These are phyloP conservation scores for Tephrocybe rancida DNA, from an alignment of 768 basidiomycete species.

Conservation along the genomic window DNA sequence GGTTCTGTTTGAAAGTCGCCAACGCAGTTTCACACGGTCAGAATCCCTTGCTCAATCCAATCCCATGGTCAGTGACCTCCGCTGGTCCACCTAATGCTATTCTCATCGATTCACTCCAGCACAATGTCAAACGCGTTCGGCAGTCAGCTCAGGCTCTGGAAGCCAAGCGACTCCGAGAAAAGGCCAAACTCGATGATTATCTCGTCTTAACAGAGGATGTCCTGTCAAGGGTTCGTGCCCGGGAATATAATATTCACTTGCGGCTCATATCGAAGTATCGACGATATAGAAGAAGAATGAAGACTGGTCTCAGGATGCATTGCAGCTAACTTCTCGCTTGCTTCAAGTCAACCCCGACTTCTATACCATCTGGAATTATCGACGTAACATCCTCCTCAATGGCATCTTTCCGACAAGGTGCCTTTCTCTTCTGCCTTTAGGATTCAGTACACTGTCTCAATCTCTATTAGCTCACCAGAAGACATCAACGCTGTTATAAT, in stretches of 20 bases:
- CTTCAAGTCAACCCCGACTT: slow-evolving; percentile 92
- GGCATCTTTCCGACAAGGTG: slow-evolving; percentile 74
- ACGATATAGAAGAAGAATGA: slow-evolving; percentile 60
- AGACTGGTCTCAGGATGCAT: slow-evolving; percentile 75
- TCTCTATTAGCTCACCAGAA: slow-evolving; percentile 52
- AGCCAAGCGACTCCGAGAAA: slow-evolving; percentile 70
- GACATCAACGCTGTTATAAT: slow-evolving; percentile 65
- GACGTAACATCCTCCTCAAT: slow-evolving; percentile 74
- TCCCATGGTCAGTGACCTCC: slow-evolving; percentile 18
- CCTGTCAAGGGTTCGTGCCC: slow-evolving; percentile 57
- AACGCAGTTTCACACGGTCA: slow-evolving; percentile 11
- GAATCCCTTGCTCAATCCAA: neutral
- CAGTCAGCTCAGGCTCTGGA: slow-evolving; percentile 64
- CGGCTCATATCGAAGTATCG: slow-evolving; percentile 13
- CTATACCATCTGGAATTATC: slow-evolving; percentile 96
- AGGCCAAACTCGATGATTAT: slow-evolving; percentile 77
- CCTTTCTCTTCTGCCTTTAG: slow-evolving; percentile 10
- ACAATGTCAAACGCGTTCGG: slow-evolving; percentile 66
- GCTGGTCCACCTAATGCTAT: slow-evolving; percentile 3
- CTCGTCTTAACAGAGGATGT: slow-evolving; percentile 64
- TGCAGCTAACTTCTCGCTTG: slow-evolving; percentile 75
- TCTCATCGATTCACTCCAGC: slow-evolving; percentile 41
- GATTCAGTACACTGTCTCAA: slow-evolving; percentile 2
- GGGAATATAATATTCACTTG: slow-evolving; percentile 2
- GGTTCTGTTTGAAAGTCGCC: neutral